Base-by-base conservation (phyloP, 805 yeast species). In the Wickerhamomyces rabaulensis region DNA sequence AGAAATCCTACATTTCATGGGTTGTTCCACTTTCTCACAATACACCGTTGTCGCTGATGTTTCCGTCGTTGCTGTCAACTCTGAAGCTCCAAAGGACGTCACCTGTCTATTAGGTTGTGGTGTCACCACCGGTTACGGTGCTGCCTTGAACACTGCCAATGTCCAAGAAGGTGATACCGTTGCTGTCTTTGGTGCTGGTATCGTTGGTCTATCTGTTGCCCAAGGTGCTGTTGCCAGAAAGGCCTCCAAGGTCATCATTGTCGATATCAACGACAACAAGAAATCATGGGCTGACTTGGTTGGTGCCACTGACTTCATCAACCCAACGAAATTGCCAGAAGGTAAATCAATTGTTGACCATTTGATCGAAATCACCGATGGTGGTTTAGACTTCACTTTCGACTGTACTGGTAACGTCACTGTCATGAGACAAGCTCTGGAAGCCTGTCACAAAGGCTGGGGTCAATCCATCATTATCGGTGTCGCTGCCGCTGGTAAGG, bases 391-490 rank as follows among this genome's bases (percentile, higher is more conserved):
- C 61, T 89, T 67, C 73, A 91, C 99, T 26, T 94, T 94, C 63
- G 99, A 94, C 75, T 91, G 98, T 75, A 94, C 99, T 44, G 99
- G 99, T 73, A 94, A 92, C 64, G 91, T 84, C 52, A 69, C 79
- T 40, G 98, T 94, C 42, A 94, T 94, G 99, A 84, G 98, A 73
- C 75, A 82, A 63, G 99, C 99, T 25, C 77, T 94, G 55, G 98
- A 94, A 75, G 87, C 96, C 20, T 90, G 97, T 68, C 98, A 94
- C 75, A 92, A 91, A 71, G 99, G 99, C 55, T 94, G 99, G 97
- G 99, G 99, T 70, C 81, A 84, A 64, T 89, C 97, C 20, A 78
- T 92, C 58, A 75, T 94, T 61, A 94, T 94, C 64, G 99, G 99
- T 68, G 99, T 94, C 57, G 99, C 99, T 41, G 96, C 97, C 56